Evolutionary conservation across 306 rosid genomes (phyloP).

Genomic region (Urtica urens): DNA sequence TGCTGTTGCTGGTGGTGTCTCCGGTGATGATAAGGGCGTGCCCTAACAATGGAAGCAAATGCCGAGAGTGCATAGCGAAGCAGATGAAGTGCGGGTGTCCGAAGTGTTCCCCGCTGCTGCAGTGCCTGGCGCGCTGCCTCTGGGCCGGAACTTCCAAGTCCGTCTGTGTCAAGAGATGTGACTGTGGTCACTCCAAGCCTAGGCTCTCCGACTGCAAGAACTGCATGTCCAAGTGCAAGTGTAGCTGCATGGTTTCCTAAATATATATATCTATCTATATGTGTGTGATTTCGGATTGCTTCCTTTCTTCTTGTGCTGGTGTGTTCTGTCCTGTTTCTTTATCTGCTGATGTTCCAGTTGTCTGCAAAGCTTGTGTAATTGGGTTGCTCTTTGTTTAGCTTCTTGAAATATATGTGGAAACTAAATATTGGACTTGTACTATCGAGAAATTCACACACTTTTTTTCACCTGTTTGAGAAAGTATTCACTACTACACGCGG

Average conservation of each 20-base stretch:
- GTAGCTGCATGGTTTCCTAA: slow-evolving; percentile 37
- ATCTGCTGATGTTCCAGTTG: too few relatives aligned
- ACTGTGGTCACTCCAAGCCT: slow-evolving; percentile 30
- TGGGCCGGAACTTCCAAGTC: slow-evolving; percentile 52
- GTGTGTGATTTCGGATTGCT: not conserved
- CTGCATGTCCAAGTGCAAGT: slow-evolving; percentile 76
- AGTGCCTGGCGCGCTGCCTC: slow-evolving; percentile 78
- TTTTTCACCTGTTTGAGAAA: not conserved
- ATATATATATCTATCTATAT: not conserved
- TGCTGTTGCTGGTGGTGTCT: slow-evolving; percentile 17
- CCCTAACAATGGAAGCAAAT: slow-evolving; percentile 28
- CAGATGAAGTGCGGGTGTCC: slow-evolving; percentile 58
- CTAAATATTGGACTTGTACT: too few relatives aligned
- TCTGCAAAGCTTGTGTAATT: too few relatives aligned
- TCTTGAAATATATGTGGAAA: too few relatives aligned
- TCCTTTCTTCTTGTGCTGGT: not conserved
- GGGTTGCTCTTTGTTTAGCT: too few relatives aligned
- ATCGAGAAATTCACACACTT: too few relatives aligned
- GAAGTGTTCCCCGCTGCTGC: slow-evolving; percentile 40
- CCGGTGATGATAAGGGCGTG: slow-evolving; percentile 39
- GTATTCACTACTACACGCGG: not conserved
- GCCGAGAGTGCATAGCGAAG: slow-evolving; percentile 41
- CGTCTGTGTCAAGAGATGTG: slow-evolving; percentile 39
- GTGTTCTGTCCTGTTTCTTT: too few relatives aligned
- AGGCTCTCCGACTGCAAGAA: slow-evolving; percentile 53